A percentile compares a stretch with the other conserved stretches of the same genome.
These are phyloP conservation scores for Malassezia nana DNA, from an alignment of 1,284 basidiomycete genomes.

Conservation along the genomic window DNA sequence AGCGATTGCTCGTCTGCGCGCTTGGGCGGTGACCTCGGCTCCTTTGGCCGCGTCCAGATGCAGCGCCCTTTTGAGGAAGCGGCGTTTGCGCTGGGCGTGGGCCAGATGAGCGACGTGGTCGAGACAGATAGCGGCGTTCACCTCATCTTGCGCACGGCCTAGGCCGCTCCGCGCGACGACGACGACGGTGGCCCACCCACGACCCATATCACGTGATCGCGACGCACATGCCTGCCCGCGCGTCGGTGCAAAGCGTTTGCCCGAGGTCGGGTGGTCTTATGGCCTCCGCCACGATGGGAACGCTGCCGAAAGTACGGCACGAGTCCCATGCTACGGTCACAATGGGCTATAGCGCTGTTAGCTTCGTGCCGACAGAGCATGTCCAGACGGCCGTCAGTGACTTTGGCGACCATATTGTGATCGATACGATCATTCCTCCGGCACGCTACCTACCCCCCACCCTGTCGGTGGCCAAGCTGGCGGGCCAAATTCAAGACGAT, in stretches of 20 bases:
- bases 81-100: conserved; percentile 68
- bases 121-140: conserved; percentile 94
- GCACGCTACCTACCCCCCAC: conserved; percentile 19
- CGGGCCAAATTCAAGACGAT: conserved; percentile 14
- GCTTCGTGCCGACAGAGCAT: conserved; percentile 27
- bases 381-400: conserved; percentile 29
- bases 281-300: not conserved
- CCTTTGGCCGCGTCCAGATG: conserved; percentile 81
- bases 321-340: conserved; percentile 13
- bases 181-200: not conserved
- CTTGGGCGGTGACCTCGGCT: conserved; percentile 51
- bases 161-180: no score
- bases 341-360: conserved; percentile 19
- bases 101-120: conserved; percentile 73
- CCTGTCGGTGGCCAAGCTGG: conserved; percentile 8
- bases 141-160: conserved; percentile 79
- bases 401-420: conserved; percentile 23
- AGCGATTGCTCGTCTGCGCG: conserved; percentile 46
- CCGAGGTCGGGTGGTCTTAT: not conserved
- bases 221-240: not conserved
- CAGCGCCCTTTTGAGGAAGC: conserved; percentile 95
- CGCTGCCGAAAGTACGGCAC: conserved; percentile 10
- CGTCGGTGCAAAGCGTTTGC: not conserved
- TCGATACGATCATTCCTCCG: conserved; percentile 31
- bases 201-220: not conserved